Evolutionary conservation across 345 rosid genomes (phyloP).

Genomic region (Mallotus nudiflorus): DNA sequence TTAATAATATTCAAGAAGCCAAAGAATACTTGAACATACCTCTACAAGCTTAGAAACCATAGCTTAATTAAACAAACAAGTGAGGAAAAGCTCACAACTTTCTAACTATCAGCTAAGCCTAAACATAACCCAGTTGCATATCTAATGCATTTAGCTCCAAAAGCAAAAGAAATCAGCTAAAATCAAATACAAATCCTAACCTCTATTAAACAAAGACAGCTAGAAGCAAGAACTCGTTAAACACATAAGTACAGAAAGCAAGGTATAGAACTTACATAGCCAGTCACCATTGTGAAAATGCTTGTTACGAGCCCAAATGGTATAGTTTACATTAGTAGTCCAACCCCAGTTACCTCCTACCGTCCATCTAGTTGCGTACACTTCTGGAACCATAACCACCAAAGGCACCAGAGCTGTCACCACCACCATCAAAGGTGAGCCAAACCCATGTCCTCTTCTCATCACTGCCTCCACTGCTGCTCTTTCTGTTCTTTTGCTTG

Average conservation of each 20-base stretch:
- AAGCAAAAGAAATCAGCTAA: slow-evolving; percentile 4
- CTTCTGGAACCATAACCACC: slow-evolving; percentile 42
- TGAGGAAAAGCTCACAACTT: slow-evolving; percentile 6
- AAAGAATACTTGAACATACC: not conserved
- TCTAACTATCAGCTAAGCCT: not conserved
- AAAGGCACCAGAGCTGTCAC: slow-evolving; percentile 31
- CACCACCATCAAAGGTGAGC: slow-evolving; percentile 26
- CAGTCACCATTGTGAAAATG: slow-evolving; percentile 92
- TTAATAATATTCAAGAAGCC: not conserved
- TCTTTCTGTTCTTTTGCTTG: slow-evolving; percentile 27
- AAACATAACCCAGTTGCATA: slow-evolving; percentile 23
- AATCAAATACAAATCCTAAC: not conserved
- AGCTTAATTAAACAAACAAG: slow-evolving; percentile 1
- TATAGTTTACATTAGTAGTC: slow-evolving; percentile 69
- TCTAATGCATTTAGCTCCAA: slow-evolving; percentile 28
- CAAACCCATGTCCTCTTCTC: slow-evolving; percentile 14
- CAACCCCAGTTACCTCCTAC: slow-evolving; percentile 68
- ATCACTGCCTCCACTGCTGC: slow-evolving; percentile 33
- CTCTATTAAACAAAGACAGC: not conserved
- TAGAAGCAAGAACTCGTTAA: not conserved
- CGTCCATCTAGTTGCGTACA: slow-evolving; percentile 52
- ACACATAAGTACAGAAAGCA: slow-evolving; percentile 16
- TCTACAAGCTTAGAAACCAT: not conserved
- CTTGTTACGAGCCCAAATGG: slow-evolving; percentile 73
- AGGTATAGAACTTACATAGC: slow-evolving; percentile 63